Base-by-base conservation (phyloP, 2,329 filamentous ascomycete genomes). In the Dactylellina haptotyla region DNA sequence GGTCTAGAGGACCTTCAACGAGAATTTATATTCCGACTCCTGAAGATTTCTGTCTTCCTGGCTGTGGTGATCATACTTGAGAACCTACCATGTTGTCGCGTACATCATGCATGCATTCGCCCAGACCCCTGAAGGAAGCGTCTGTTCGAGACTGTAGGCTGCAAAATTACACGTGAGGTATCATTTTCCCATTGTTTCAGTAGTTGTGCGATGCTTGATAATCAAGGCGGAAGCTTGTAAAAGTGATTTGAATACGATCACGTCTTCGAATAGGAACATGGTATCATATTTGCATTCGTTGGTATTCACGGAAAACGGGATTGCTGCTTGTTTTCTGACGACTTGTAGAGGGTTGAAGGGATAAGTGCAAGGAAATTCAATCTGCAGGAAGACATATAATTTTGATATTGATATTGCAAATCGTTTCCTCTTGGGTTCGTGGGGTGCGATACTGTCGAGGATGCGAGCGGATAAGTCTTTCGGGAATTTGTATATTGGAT, bases 261-360 rank as follows among this genome's bases (percentile, higher is more conserved):
- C 67, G 67, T 45, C 67, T 72, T 72, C 32, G 12, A 10, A 64
- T 51, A 64, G 30, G 26, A 23, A 20, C 59, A 65, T 72, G 25
- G 58, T 72, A 65, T 58, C 67, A 72, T 72, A 45, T 2, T 26
- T 45, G 26, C 56, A 58, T 20, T n/a, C n/a, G n/a, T n/a, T n/a
- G n/a, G n/a, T n/a, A n/a, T n/a, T n/a, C n/a, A n/a, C n/a, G n/a
- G n/a, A n/a, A n/a, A n/a, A n/a, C n/a, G n/a, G n/a, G n/a, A n/a
- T n/a, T n/a, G n/a, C n/a, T n/a, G n/a, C n/a, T n/a, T n/a, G n/a
- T n/a, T n/a, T n/a, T n/a, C n/a, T n/a, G n/a, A n/a, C n/a, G n/a
- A n/a, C 37, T 9, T 46, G 2, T 45, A 14, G 18, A 16, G 14
- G 12, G 23, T 16, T 65, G 12, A 18, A 25, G 50, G 50, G 48